phyloP scores from a whole-genome alignment of 257 asterid genomes.

The Solanum corneliomulleri region DNA sequence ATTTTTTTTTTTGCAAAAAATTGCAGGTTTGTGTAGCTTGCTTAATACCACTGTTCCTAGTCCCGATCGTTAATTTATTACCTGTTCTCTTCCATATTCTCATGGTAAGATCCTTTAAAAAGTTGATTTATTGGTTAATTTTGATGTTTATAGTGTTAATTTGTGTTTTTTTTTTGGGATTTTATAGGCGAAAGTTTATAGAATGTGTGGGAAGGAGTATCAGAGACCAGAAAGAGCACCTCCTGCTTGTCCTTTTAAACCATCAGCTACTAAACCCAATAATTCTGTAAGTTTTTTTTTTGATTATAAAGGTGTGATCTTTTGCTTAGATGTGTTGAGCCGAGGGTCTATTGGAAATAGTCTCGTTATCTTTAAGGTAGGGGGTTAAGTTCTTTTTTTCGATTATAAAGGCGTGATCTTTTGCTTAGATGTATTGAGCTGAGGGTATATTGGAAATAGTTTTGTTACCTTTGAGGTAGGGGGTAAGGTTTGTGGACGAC shows the following conservation, averaged over 20 bases:
- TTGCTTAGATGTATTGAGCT: background rate
- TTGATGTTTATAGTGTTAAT: background rate
- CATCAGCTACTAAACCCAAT: constrained; percentile 36
- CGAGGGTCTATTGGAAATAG: background rate
- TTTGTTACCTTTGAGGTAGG: background rate
- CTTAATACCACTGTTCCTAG: constrained; percentile 77
- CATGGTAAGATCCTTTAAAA: constrained; percentile 32
- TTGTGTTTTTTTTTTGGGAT: background rate
- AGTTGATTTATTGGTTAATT: background rate
- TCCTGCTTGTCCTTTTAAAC: constrained; percentile 78
- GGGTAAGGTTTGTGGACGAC: background rate
- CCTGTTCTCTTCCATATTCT: constrained; percentile 69
- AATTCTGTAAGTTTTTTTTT: constrained; percentile 45
- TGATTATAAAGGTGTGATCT: background rate
- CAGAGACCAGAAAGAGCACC: constrained; percentile 78
- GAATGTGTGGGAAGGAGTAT: constrained; percentile 81
- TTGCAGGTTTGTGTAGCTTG: constrained; percentile 81
- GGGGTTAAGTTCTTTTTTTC: background rate
- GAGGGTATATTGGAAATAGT: background rate
- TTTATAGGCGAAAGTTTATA: constrained; percentile 60
- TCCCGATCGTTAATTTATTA: constrained; percentile 79
- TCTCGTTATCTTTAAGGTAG: background rate
- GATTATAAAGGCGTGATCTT: background rate
- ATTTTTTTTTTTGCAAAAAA: background rate
- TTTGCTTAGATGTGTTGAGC: background rate